Base-by-base conservation (phyloP, 108 stramenopile genomes). In the Cyclotella choctawhatcheeana region DNA sequence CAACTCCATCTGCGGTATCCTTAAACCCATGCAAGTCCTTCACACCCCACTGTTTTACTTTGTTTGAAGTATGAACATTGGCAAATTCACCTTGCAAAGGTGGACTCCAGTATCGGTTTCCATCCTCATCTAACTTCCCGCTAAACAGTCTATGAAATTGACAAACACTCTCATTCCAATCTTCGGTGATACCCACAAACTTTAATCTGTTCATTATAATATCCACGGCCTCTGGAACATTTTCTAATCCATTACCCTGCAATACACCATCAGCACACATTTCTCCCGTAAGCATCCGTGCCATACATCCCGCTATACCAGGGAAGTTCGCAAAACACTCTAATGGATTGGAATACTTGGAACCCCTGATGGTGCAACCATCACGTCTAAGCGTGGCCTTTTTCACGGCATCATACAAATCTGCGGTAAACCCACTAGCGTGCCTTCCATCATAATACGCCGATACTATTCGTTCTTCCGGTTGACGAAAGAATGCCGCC, bases 91-190 rank as follows among this genome's bases (percentile, higher is more conserved):
- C 71, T 47, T 82, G 81, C 29, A 67, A 40, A 12, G 81, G 81
- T 20, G 67, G 73, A 27, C 40, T 54, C 73, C 79, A 70, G 7
- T 47, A 3, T 17, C 67, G 52, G 5, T 62, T 51, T 25, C 71
- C 72, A 33, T n/a, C 12, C 34, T 40, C 43, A 33, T 48, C 61
- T 34, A 73, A 5, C 35, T 47, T 71, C 43, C 79, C 69, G 7
- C 47, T 61, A 63, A 67, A 82, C 53, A 77, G n/a, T 53, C 71
- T 45, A 59, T 82, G 81, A 50, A 82, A 82, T 45, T 82, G 81
- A 31, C 81, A 82, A 8, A 82, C 65, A 60, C 76, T 77, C 47
- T 82, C 81, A 62, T 77, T 73, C 81, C 81, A 82, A 22, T 82
- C 81, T 51, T 82, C 81, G 18, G 65, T 77, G 47, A 82, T 27